These are phyloP conservation scores for Austroboletus olivaceoglutinosus DNA, from an alignment of 1,284 basidiomycete genomes.

Conservation along the genomic window DNA sequence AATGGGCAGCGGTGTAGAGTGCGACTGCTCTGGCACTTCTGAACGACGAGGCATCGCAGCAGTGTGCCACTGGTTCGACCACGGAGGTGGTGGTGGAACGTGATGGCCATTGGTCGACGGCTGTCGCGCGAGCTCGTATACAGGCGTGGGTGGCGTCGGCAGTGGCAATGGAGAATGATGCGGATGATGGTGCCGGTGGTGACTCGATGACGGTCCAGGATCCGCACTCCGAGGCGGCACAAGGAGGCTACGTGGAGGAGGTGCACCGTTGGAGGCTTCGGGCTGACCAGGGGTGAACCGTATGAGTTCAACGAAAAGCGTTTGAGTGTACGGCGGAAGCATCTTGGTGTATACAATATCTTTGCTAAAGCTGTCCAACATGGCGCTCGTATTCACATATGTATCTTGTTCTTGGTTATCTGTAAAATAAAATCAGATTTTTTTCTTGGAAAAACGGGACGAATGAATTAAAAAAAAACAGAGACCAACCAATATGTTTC, in stretches of 20 bases:
- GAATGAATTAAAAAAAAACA: background rate
- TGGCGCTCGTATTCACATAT: constrained; percentile 68
- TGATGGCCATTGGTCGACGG: constrained; percentile 33
- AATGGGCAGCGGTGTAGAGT: constrained; percentile 19
- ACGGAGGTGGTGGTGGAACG: constrained; percentile 63
- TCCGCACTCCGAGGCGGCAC: constrained; percentile 25
- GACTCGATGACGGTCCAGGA: constrained; percentile 30
- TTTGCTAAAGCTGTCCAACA: constrained; percentile 71
- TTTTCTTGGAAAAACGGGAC: background rate
- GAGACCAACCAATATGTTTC: constrained; percentile 55
- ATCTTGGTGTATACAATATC: constrained; percentile 67
- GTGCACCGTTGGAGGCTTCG: constrained; percentile 34
- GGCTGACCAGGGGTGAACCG: constrained; percentile 56
- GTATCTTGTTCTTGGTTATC: constrained; percentile 49
- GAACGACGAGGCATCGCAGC: constrained; percentile 21
- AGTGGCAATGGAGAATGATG: constrained; percentile 35
- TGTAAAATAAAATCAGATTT: constrained; percentile 21
- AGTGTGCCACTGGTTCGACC: constrained; percentile 54
- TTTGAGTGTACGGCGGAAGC: constrained; percentile 58
- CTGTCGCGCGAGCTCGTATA: constrained; percentile 34
- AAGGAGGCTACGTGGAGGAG: constrained; percentile 25
- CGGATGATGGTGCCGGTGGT: constrained; percentile 26
- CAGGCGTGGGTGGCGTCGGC: constrained; percentile 34
- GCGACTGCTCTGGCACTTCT: constrained; percentile 26
- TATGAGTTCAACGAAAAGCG: constrained; percentile 72